Conservation (phyloP, 1,284 basidiomycete genomes). For the Fistulina hepatica region DNA sequence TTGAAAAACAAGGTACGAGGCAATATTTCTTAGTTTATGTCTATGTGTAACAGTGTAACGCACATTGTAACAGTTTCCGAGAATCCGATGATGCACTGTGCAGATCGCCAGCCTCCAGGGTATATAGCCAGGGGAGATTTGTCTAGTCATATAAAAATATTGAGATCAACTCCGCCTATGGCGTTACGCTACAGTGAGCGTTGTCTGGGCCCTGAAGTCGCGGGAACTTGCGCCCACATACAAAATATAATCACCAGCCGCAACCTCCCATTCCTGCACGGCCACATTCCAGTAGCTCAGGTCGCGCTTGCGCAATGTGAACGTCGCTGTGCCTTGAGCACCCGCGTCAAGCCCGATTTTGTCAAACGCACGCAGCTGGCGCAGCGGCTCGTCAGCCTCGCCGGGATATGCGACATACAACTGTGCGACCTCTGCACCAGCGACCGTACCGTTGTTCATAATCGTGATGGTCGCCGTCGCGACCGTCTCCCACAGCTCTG, state of each 20-base stretch:
- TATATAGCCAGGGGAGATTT: too few relatives aligned
- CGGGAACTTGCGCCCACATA: conserved; percentile 45
- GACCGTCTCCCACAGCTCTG: neutral
- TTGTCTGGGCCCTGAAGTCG: too few relatives aligned
- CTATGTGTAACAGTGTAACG: too few relatives aligned
- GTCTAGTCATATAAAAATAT: too few relatives aligned
- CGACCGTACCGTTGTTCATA: conserved; percentile 10
- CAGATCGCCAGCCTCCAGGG: too few relatives aligned
- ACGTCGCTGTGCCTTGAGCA: conserved; percentile 6
- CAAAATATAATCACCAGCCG: conserved; percentile 32
- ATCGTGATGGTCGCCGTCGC: conserved; percentile 1
- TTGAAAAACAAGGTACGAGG: too few relatives aligned
- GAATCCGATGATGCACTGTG: too few relatives aligned
- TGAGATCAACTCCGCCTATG: too few relatives aligned
- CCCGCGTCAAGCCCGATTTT: conserved; percentile 40
- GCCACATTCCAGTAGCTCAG: conserved; percentile 50
- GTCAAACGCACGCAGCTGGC: conserved; percentile 57
- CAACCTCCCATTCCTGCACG: conserved; percentile 37
- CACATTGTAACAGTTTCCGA: too few relatives aligned
- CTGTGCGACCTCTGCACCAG: conserved; percentile 44
- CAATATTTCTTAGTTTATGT: too few relatives aligned
- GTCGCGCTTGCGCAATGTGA: conserved; percentile 30
- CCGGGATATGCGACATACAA: conserved; percentile 51
- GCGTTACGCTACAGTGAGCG: too few relatives aligned
- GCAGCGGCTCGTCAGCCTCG: conserved; percentile 48